Evolutionary conservation across 2,329 filamentous ascomycete genomes (phyloP).

Genomic region (Xylariales sp.): DNA sequence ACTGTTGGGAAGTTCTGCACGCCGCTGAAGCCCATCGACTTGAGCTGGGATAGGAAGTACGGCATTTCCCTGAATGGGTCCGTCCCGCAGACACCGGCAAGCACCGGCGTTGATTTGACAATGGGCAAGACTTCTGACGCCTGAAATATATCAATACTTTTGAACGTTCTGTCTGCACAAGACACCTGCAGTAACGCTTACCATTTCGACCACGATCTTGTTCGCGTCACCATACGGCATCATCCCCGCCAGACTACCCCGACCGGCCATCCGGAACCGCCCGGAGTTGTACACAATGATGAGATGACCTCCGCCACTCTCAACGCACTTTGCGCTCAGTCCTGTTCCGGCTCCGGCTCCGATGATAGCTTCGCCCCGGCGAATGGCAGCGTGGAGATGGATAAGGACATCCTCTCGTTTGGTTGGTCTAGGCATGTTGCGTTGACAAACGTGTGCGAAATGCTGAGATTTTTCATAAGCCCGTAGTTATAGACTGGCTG

Average conservation of each 20-base stretch:
- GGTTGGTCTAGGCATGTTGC: conserved; percentile 48
- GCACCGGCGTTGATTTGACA: conserved; percentile 58
- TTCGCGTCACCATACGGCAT: conserved; percentile 72
- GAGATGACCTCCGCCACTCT: conserved; percentile 62
- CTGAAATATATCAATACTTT: too few relatives aligned
- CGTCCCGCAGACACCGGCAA: conserved; percentile 67
- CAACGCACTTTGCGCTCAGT: conserved; percentile 65
- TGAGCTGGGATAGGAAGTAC: conserved; percentile 55
- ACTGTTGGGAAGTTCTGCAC: conserved; percentile 73
- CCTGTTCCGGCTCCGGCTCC: conserved; percentile 69
- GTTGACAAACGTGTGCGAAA: neutral
- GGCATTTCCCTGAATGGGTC: conserved; percentile 64
- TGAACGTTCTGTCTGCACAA: too few relatives aligned
- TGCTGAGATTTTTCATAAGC: too few relatives aligned
- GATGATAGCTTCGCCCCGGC: conserved; percentile 54
- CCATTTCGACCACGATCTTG: conserved; percentile 66
- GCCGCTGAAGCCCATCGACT: conserved; percentile 60
- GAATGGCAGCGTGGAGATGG: conserved; percentile 48
- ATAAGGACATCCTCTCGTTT: conserved; percentile 51
- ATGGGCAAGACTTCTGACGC: conserved; percentile 63
- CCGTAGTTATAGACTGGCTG: too few relatives aligned
- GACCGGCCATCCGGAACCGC: conserved; percentile 67
- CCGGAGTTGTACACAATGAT: conserved; percentile 72
- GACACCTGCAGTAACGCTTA: too few relatives aligned
- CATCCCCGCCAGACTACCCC: conserved; percentile 62